phyloP scores from a whole-genome alignment of 352 stramenopile species.

The Peronospora farinosa region DNA sequence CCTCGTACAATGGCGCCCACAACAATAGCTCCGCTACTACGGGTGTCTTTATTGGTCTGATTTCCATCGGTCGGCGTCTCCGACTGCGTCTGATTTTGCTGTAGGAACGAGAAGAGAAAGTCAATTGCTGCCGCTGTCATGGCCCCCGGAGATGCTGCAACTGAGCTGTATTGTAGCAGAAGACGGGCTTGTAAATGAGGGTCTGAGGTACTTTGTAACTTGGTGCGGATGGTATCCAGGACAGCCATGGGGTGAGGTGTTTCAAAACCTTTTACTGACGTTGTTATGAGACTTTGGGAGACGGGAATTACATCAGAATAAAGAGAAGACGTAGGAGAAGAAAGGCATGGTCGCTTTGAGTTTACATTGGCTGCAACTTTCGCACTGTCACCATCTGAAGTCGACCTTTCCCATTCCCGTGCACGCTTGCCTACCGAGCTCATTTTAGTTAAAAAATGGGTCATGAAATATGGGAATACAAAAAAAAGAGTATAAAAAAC shows the following conservation, averaged over 20 bases:
- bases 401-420: conserved; percentile 16
- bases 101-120: conserved; percentile 76
- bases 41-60: conserved; percentile 10
- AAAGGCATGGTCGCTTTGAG: conserved; percentile 19
- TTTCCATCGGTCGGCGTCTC: conserved; percentile 11
- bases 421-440: conserved; percentile 21
- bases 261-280: conserved; percentile 5
- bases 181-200: conserved; percentile 59
- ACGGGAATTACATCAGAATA: conserved; percentile 4
- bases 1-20: conserved; percentile 63
- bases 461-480: too few species aligned
- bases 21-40: conserved; percentile 42
- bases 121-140: conserved; percentile 60
- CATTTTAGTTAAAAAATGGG: conserved; percentile 8
- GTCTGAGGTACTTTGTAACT: conserved; percentile 37
- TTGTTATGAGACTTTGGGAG: conserved; percentile 4
- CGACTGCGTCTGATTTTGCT: conserved; percentile 44
- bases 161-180: conserved; percentile 48
- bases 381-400: conserved; percentile 9
- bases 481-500: too few species aligned
- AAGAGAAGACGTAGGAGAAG: conserved; percentile 6
- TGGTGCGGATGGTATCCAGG: conserved; percentile 35
- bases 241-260: conserved; percentile 21
- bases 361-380: conserved; percentile 3
- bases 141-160: conserved; percentile 37